These are phyloP conservation scores for Jacaranda copaia DNA, from an alignment of 257 asterid species.

Conservation along the genomic window DNA sequence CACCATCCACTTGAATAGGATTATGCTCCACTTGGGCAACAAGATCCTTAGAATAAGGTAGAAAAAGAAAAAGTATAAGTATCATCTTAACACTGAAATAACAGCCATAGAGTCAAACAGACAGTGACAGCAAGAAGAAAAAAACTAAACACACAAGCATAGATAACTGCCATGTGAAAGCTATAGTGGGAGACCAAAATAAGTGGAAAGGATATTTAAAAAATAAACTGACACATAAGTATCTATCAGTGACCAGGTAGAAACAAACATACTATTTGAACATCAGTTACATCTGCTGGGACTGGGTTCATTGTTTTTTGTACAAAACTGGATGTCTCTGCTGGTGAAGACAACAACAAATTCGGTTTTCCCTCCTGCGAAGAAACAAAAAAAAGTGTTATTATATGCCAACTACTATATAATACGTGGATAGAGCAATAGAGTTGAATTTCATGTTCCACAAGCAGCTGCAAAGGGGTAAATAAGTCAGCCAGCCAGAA, in stretches of 20 bases:
- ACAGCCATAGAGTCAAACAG: constrained; percentile 1
- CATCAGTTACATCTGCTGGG: constrained; percentile 43
- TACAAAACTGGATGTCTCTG: constrained; percentile 46
- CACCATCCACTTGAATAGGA: constrained; percentile 44
- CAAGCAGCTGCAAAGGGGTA: constrained; percentile 4
- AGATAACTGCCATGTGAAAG: neutral
- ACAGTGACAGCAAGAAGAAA: neutral
- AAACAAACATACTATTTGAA: constrained; percentile 51
- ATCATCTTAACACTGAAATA: neutral
- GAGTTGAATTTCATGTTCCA: neutral
- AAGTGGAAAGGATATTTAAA: constrained; percentile 9
- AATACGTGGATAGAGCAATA: constrained; percentile 5
- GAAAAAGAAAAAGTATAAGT: neutral
- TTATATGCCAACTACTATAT: neutral
- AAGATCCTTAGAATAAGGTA: constrained; percentile 48
- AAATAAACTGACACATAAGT: constrained; percentile 18
- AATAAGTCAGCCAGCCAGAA: constrained; percentile 20
- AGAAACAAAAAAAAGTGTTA: constrained; percentile 34
- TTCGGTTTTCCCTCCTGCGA: constrained; percentile 52
- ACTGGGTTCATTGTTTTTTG: constrained; percentile 40
- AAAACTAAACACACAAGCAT: neutral
- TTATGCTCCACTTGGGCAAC: constrained; percentile 49
- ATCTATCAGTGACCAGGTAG: constrained; percentile 32
- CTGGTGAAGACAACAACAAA: constrained; percentile 48
- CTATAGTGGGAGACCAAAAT: neutral